These are phyloP conservation scores for Stachybotrys chartarum DNA, from an alignment of 2,329 filamentous ascomycete species.

Conservation along the genomic window DNA sequence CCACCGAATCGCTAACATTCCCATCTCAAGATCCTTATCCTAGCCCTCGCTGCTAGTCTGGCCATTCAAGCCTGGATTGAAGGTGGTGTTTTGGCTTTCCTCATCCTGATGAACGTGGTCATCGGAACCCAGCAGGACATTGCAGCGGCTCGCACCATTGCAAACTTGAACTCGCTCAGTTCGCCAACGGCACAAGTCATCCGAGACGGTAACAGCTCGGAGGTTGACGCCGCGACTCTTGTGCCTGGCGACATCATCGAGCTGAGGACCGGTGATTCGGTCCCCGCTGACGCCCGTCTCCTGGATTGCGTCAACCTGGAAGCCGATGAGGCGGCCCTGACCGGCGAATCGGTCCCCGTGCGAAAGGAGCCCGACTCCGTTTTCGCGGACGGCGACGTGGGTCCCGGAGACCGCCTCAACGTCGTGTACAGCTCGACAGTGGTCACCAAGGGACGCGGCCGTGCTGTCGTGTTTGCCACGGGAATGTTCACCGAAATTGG, in stretches of 20 bases:
- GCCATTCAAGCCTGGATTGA: constrained; percentile 46
- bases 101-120: constrained; percentile 45
- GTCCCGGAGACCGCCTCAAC: constrained; percentile 46
- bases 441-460: constrained; percentile 50
- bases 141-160: constrained; percentile 33
- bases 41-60: constrained; percentile 51
- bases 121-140: constrained; percentile 39
- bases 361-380: constrained; percentile 37
- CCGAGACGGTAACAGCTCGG: constrained; percentile 25
- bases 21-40: constrained; percentile 37
- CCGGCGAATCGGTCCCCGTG: constrained; percentile 52
- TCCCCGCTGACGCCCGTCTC: constrained; percentile 48
- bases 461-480: constrained; percentile 53
- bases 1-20: background rate
- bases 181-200: constrained; percentile 29
- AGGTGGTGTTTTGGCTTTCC: constrained; percentile 43
- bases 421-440: constrained; percentile 51
- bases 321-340: constrained; percentile 55
- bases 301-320: constrained; percentile 54
- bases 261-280: constrained; percentile 43
- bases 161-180: constrained; percentile 26
- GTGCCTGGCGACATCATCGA: constrained; percentile 49
- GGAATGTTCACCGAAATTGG: constrained; percentile 54
- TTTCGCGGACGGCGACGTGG: constrained; percentile 18
- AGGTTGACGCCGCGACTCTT: constrained; percentile 27